Evolutionary conservation across 345 rosid species (phyloP), one percentile per base, ranked within the genome.

Genomic region (Psidium friedrichsthalianum): DNA sequence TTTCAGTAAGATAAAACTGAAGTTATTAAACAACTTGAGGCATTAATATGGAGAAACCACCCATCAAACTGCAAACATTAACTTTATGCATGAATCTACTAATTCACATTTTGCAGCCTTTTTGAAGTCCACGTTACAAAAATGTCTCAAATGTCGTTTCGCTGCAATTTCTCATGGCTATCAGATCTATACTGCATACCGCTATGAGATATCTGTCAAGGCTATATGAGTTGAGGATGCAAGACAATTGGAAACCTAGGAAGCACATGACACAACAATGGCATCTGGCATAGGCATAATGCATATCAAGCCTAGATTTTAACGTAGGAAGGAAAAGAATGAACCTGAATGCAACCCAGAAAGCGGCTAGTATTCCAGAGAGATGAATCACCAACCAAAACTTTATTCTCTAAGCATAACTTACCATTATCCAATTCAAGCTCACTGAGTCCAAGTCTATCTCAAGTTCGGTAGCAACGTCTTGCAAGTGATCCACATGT

Each of bases 401-500:
- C 32, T 53, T 82, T 69, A 69, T 36, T 69, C 80, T 69, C 80
- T 69, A 51, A 51, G 83, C 32, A 10, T 36, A 69, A 69, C 80
- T 87, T 87, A 97, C 99, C 99, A 94, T 89, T 94, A 88, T 98
- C 99, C 92, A 98, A 86, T 86, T 98, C 96, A 59, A n/a, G 89
- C 90, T 98, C 87, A 96, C 97, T 0, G 95, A 85, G 64, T 96
- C 99, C 58, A 98, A 89, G 84, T 98, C 99, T 20, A 95, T 95
- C 94, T 98, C 99, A 47, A 95, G 93, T 86, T 94, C 91, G 61
- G 99, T 96, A 49, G 94, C 96, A 78, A 94, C 89, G 86, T 98
- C 99, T 88, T 98, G 97, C 69, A 98, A 93, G 88, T 96, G 99
- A 91, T 98, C 99, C 20, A 98, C 93, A 74, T 98, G 98, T 1